A percentile compares a stretch with the other conserved stretches of the same genome.
These are phyloP conservation scores for Phoenix dactylifera DNA, from an alignment of 176 grass and related monocot genomes.

Conservation along the genomic window DNA sequence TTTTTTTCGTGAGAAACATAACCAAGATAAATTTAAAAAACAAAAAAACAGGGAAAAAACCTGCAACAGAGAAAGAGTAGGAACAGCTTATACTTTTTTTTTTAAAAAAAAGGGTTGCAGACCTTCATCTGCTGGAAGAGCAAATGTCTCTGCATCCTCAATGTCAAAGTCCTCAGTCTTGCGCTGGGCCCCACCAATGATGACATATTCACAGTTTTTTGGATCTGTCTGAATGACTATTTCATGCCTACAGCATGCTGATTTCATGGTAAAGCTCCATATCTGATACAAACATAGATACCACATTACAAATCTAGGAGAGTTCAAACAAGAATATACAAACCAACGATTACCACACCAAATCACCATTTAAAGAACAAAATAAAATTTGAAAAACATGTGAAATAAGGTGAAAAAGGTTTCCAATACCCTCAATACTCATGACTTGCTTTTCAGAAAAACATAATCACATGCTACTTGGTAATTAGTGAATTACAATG, in stretches of 20 bases:
- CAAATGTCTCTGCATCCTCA: conserved; percentile 87
- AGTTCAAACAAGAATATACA: too few species aligned
- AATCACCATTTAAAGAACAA: too few species aligned
- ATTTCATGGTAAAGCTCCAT: conserved; percentile 99
- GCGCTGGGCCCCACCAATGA: conserved; percentile 64
- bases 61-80: neutral
- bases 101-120: too few species aligned
- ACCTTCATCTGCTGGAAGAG: conserved; percentile 88
- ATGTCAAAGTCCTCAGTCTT: conserved; percentile 85
- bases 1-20: conserved; percentile 10
- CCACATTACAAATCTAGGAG: too few species aligned
- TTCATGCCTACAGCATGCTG: conserved; percentile 89
- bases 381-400: too few species aligned
- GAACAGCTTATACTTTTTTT: too few species aligned
- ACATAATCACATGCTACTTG: too few species aligned
- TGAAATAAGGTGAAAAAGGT: too few species aligned
- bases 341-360: too few species aligned
- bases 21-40: neutral
- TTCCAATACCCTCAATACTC: too few species aligned
- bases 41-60: neutral
- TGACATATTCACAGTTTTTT: conserved; percentile 87
- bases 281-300: conserved; percentile 35
- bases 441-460: too few species aligned
- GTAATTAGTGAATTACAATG: too few species aligned
- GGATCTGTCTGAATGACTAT: conserved; percentile 92